Conservation (phyloP, 257 asterid species). For the Nicotiana noctiflora region DNA sequence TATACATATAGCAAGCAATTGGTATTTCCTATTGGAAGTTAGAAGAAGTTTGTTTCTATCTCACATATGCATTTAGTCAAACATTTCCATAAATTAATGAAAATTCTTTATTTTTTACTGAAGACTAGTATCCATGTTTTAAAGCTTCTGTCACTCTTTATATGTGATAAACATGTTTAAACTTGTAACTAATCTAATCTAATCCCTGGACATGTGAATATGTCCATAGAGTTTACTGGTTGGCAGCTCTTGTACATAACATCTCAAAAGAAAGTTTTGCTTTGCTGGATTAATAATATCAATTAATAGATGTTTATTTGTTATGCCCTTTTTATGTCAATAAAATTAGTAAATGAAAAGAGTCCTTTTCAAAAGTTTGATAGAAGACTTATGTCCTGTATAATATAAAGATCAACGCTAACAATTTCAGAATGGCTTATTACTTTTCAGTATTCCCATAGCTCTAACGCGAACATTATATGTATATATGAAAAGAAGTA, state of each 20-base stretch:
- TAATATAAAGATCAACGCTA: too few species aligned
- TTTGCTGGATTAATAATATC: neutral
- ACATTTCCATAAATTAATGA: neutral
- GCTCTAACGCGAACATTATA: too few species aligned
- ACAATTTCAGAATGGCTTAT: too few species aligned
- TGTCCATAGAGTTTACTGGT: neutral
- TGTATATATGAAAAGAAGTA: too few species aligned
- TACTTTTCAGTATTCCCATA: too few species aligned
- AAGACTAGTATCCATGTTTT: neutral
- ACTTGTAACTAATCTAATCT: neutral
- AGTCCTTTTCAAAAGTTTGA: too few species aligned
- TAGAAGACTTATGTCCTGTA: too few species aligned
- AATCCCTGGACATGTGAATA: neutral
- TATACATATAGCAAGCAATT: constrained; percentile 5
- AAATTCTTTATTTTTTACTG: neutral
- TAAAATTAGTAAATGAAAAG: too few species aligned
- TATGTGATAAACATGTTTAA: neutral
- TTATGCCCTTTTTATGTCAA: neutral
- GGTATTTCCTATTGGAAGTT: neutral
- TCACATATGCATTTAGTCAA: neutral
- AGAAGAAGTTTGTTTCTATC: neutral
- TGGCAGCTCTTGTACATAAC: neutral
- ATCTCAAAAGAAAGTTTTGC: neutral
- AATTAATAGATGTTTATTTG: neutral
- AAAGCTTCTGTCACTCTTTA: neutral